Percentiles rank a stretch among this genome's conserved stretches.
These are phyloP conservation scores for Trypanosoma scelopori DNA, from an alignment of 208 protist genomes.

Conservation along the genomic window DNA sequence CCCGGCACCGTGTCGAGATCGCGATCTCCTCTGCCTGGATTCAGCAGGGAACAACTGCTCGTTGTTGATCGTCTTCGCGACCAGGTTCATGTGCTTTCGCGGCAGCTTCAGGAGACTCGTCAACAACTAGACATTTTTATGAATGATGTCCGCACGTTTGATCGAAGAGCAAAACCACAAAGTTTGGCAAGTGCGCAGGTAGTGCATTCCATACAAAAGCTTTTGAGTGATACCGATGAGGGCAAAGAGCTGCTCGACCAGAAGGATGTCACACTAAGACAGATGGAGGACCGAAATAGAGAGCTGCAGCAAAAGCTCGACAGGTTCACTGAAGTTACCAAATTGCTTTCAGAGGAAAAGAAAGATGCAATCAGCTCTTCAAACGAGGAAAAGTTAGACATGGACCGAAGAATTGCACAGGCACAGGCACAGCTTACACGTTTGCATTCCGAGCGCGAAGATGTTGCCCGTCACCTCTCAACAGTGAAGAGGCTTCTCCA, in stretches of 20 bases:
- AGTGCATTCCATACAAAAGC: slow-evolving; percentile 62
- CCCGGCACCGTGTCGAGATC: not conserved
- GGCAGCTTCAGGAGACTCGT: slow-evolving; percentile 59
- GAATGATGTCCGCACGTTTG: slow-evolving; percentile 43
- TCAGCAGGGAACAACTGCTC: slow-evolving; percentile 67
- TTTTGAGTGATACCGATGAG: slow-evolving; percentile 51
- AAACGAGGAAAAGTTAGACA: slow-evolving; percentile 56
- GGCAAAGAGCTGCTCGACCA: slow-evolving; percentile 38
- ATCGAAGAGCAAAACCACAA: slow-evolving; percentile 33
- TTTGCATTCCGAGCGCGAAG: slow-evolving; percentile 49
- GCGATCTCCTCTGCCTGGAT: slow-evolving; percentile 30
- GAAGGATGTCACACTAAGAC: slow-evolving; percentile 37
- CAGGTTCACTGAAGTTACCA: slow-evolving; percentile 46
- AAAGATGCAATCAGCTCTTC: slow-evolving; percentile 37
- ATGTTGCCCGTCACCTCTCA: slow-evolving; percentile 49
- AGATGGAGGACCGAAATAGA: slow-evolving; percentile 54
- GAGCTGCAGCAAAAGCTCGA: slow-evolving; percentile 46
- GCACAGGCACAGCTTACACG: slow-evolving; percentile 42
- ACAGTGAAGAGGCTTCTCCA: slow-evolving; percentile 47
- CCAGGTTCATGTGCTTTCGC: slow-evolving; percentile 63
- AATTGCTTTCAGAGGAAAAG: slow-evolving; percentile 46
- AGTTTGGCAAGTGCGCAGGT: slow-evolving; percentile 61
- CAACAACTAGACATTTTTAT: slow-evolving; percentile 49
- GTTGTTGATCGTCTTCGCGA: slow-evolving; percentile 64
- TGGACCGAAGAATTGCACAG: slow-evolving; percentile 58